Conservation (phyloP, 805 yeast species). For the Metschnikowia reukaufii region DNA sequence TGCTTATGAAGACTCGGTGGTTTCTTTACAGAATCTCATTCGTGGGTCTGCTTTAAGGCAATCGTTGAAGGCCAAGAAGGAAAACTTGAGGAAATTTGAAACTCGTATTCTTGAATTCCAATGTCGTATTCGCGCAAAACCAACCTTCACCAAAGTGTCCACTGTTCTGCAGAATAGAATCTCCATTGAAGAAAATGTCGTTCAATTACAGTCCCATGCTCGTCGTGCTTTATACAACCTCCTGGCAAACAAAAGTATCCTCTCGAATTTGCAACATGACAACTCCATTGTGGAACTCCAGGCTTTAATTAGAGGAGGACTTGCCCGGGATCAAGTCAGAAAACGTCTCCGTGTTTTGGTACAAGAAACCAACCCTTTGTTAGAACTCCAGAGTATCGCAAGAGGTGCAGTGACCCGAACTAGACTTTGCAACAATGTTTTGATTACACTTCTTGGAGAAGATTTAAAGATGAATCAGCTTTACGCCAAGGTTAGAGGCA, state of each 20-base stretch:
- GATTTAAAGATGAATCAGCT: conserved; percentile 39
- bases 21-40: conserved; percentile 7
- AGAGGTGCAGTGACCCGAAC: conserved; percentile 48
- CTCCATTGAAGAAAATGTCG: conserved; percentile 23
- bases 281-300: conserved; percentile 32
- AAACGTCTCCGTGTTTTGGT: conserved; percentile 12
- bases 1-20: conserved; percentile 1
- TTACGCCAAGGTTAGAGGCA: conserved; percentile 47
- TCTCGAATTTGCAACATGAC: conserved; percentile 22
- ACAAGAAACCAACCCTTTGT: conserved; percentile 9
- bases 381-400: conserved; percentile 42
- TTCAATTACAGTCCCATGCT: conserved; percentile 31
- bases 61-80: neutral
- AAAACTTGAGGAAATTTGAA: neutral
- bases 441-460: conserved; percentile 42
- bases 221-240: conserved; percentile 28
- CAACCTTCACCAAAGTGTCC: conserved; percentile 22
- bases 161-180: conserved; percentile 14
- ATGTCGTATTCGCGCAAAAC: conserved; percentile 42
- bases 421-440: conserved; percentile 41
- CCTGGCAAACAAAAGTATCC: conserved; percentile 15
- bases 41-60: conserved; percentile 8
- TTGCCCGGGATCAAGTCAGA: conserved; percentile 28
- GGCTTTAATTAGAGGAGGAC: conserved; percentile 39
- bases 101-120: conserved; percentile 29